These are phyloP conservation scores for Solanum habrochaites DNA, from an alignment of 257 asterid genomes.

Conservation along the genomic window DNA sequence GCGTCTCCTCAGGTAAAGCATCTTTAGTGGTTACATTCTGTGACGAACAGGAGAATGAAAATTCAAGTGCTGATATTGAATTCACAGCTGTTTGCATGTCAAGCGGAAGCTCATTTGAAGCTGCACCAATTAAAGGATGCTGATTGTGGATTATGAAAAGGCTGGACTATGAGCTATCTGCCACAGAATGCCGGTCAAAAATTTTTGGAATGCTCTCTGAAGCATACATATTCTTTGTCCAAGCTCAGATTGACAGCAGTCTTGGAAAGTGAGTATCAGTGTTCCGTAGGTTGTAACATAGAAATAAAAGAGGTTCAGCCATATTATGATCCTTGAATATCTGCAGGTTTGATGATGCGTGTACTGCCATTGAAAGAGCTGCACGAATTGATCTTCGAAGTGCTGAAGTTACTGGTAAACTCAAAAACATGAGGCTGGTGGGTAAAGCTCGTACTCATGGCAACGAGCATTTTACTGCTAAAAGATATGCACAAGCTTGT, in stretches of 20 bases:
- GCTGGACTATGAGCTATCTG: slow-evolving; percentile 9
- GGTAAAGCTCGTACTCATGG: slow-evolving; percentile 63
- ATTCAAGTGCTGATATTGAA: slow-evolving; percentile 4
- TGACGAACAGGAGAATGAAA: neutral
- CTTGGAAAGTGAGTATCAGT: slow-evolving; percentile 40
- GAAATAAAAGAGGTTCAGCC: neutral
- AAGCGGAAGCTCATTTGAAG: slow-evolving; percentile 65
- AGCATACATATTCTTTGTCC: slow-evolving; percentile 45
- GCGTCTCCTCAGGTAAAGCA: slow-evolving; percentile 59
- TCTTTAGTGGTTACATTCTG: neutral
- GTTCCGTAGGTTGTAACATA: neutral
- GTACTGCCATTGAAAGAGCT: slow-evolving; percentile 43
- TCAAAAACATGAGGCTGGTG: slow-evolving; percentile 38
- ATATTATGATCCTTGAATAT: neutral
- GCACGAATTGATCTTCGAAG: slow-evolving; percentile 33
- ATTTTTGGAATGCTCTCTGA: slow-evolving; percentile 50
- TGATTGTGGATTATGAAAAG: slow-evolving; percentile 20
- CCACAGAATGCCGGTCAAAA: slow-evolving; percentile 16
- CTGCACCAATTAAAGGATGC: slow-evolving; percentile 53
- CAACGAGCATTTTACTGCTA: slow-evolving; percentile 52
- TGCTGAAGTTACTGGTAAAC: slow-evolving; percentile 29
- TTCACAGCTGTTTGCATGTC: slow-evolving; percentile 56
- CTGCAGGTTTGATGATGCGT: slow-evolving; percentile 60
- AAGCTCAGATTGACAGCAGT: slow-evolving; percentile 46
- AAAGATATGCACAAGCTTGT: slow-evolving; percentile 65